phyloP scores from a whole-genome alignment of 306 rosid species.

The Cucumis hystrix region DNA sequence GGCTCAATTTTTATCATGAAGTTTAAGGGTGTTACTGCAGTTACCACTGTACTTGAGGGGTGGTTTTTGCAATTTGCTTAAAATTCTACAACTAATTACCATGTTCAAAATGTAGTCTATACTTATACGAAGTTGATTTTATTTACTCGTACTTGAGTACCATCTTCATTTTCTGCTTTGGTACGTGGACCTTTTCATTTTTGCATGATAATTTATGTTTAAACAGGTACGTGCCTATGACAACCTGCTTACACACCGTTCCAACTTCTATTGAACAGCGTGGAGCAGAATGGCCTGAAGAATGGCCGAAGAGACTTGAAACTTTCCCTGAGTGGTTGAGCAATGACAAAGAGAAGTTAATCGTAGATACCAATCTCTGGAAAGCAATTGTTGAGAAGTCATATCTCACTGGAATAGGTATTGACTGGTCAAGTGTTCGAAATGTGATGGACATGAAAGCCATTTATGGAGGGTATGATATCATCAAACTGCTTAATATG shows the following conservation, averaged over 20 bases:
- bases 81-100: neutral
- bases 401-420: constrained; percentile 77
- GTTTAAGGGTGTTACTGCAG: no score
- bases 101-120: neutral
- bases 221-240: constrained; percentile 58
- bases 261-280: constrained; percentile 80
- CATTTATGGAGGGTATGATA: constrained; percentile 81
- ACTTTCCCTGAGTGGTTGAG: constrained; percentile 73
- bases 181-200: neutral
- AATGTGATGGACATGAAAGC: constrained; percentile 98
- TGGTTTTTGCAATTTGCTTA: no score
- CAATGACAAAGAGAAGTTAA: constrained; percentile 47
- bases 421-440: constrained; percentile 72
- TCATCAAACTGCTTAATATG: constrained; percentile 10
- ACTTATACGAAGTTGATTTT: neutral
- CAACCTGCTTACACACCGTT: constrained; percentile 66
- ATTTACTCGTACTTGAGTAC: neutral
- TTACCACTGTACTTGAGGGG: no score
- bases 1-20: no score
- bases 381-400: constrained; percentile 59
- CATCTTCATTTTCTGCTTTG: neutral
- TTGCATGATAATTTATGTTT: constrained; percentile 7
- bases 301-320: constrained; percentile 93
- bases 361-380: constrained; percentile 81
- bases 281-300: constrained; percentile 98